phyloP scores from a whole-genome alignment of 306 rosid genomes.

The Bauhinia variegata region DNA sequence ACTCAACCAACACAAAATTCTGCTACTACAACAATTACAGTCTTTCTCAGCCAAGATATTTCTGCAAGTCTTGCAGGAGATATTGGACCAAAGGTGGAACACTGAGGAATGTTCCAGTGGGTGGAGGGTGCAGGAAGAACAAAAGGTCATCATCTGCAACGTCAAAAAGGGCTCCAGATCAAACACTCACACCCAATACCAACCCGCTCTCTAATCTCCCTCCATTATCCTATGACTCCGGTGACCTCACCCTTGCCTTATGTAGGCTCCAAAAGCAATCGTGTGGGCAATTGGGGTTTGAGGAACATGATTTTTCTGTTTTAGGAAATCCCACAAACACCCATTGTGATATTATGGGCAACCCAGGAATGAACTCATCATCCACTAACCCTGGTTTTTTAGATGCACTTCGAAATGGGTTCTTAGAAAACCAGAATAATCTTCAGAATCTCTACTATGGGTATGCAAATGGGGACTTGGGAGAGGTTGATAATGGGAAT shows the following conservation, averaged over 20 bases:
- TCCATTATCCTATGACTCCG: conserved; percentile 58
- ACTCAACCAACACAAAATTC: conserved; percentile 89
- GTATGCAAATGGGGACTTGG: conserved; percentile 60
- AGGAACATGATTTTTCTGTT: conserved; percentile 58
- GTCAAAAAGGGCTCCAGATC: conserved; percentile 67
- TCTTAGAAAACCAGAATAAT: conserved; percentile 49
- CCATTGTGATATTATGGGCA: conserved; percentile 46
- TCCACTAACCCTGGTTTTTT: conserved; percentile 51
- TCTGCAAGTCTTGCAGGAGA: conserved; percentile 95
- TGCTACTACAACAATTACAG: conserved; percentile 99
- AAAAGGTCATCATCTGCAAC: conserved; percentile 67
- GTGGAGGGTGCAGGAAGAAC: conserved; percentile 98
- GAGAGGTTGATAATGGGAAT: conserved; percentile 57
- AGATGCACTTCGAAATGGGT: conserved; percentile 64
- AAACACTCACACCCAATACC: conserved; percentile 51
- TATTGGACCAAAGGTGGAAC: conserved; percentile 99
- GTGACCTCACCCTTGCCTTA: conserved; percentile 78
- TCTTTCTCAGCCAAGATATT: conserved; percentile 90
- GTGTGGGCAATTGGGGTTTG: conserved; percentile 61
- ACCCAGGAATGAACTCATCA: conserved; percentile 33
- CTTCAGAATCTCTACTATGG: conserved; percentile 58
- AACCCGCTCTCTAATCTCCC: conserved; percentile 48
- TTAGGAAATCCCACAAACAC: conserved; percentile 45
- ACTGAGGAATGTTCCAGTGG: conserved; percentile 92
- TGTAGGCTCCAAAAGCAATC: conserved; percentile 79